phyloP scores from a whole-genome alignment of 2,329 filamentous ascomycete species.

The Curvularia eragrostidis region DNA sequence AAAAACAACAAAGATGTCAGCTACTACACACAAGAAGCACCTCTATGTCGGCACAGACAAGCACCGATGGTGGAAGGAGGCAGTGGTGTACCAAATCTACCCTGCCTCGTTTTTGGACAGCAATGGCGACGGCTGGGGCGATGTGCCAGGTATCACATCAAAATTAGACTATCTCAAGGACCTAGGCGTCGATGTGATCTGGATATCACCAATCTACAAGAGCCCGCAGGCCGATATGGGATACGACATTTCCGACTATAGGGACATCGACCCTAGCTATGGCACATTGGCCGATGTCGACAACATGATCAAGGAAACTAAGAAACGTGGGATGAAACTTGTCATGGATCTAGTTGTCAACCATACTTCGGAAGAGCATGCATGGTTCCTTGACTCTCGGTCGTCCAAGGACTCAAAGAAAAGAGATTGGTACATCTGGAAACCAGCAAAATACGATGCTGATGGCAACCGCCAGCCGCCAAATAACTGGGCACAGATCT shows the following conservation, averaged over 20 bases:
- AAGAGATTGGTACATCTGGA: slow-evolving; percentile 65
- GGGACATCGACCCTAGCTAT: slow-evolving; percentile 49
- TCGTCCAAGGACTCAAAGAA: slow-evolving; percentile 56
- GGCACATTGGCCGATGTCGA: slow-evolving; percentile 51
- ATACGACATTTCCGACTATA: slow-evolving; percentile 52
- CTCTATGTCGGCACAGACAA: slow-evolving; percentile 44
- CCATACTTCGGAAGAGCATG: slow-evolving; percentile 54
- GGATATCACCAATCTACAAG: slow-evolving; percentile 53
- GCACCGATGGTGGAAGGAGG: slow-evolving; percentile 66
- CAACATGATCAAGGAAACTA: slow-evolving; percentile 46
- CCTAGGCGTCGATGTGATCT: slow-evolving; percentile 52
- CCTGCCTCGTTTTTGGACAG: slow-evolving; percentile 66
- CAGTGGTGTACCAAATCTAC: slow-evolving; percentile 65
- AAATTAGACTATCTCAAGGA: slow-evolving; percentile 63
- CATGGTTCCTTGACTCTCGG: slow-evolving; percentile 65
- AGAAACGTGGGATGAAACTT: slow-evolving; percentile 48
- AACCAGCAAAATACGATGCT: slow-evolving; percentile 52
- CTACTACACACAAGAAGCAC: slow-evolving; percentile 22
- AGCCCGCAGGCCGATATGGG: slow-evolving; percentile 55
- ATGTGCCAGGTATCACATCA: slow-evolving; percentile 63
- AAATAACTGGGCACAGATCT: slow-evolving; percentile 72
- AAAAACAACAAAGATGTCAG: slow-evolving; percentile 9
- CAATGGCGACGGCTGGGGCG: slow-evolving; percentile 63
- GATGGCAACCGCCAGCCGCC: slow-evolving; percentile 71
- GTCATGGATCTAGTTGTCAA: slow-evolving; percentile 53